phyloP scores from a whole-genome alignment of 2,329 filamentous ascomycete genomes.

The Trichoderma endophyticum region DNA sequence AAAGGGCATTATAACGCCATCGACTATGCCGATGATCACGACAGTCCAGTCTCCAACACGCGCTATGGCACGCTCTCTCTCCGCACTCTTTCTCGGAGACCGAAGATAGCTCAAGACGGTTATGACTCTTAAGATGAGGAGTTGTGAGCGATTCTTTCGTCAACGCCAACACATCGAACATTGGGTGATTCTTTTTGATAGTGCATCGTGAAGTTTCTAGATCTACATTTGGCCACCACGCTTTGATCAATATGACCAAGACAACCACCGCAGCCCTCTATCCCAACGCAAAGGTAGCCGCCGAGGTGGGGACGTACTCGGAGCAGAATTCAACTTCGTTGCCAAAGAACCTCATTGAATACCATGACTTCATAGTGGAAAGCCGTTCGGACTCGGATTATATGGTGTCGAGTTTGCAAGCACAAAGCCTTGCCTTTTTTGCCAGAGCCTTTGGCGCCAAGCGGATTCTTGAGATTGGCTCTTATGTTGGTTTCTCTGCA shows the following conservation, averaged over 20 bases:
- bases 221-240: not conserved
- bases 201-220: not conserved
- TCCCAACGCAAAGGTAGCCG: slow-evolving; percentile 36
- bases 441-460: slow-evolving; percentile 37
- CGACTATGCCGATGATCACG: not conserved
- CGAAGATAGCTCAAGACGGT: not conserved
- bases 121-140: not conserved
- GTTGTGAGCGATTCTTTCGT: not conserved
- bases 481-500: slow-evolving; percentile 41
- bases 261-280: slow-evolving; percentile 33
- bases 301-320: slow-evolving; percentile 37
- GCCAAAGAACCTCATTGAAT: slow-evolving; percentile 35
- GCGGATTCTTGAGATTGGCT: slow-evolving; percentile 41
- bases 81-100: not conserved
- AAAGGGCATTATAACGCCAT: slow-evolving; percentile 2
- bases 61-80: not conserved
- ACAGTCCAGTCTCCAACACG: not conserved
- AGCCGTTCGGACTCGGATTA: slow-evolving; percentile 27
- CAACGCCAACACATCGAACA: not conserved
- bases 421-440: slow-evolving; percentile 33
- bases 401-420: slow-evolving; percentile 37
- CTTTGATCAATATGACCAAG: slow-evolving; percentile 18
- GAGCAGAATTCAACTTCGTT: slow-evolving; percentile 34
- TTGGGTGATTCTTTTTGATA: too few species aligned
- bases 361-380: slow-evolving; percentile 33